Percentiles rank a stretch among this genome's conserved stretches.
phyloP scores from a whole-genome alignment of 805 yeast species.

The Barnettozyma vustinii region DNA sequence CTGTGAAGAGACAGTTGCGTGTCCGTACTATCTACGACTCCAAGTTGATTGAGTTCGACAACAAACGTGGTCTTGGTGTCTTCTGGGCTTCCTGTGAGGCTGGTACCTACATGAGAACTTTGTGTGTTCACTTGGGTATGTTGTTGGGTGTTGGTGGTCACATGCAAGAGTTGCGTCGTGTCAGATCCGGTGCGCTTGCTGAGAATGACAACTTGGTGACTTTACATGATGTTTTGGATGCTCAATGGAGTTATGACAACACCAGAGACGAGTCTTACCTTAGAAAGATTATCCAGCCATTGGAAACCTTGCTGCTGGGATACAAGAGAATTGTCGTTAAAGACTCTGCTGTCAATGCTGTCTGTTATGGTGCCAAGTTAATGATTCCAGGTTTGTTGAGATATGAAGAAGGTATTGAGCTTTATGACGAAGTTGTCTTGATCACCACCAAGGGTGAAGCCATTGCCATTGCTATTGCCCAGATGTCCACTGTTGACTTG shows the following conservation, averaged over 20 bases:
- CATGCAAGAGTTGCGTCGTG: conserved; percentile 99
- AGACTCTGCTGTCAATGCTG: conserved; percentile 95
- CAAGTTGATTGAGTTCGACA: conserved; percentile 91
- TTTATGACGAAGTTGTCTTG: conserved; percentile 94
- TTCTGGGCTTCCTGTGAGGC: conserved; percentile 99
- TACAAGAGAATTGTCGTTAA: conserved; percentile 95
- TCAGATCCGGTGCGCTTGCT: conserved; percentile 91
- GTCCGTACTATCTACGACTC: conserved; percentile 97
- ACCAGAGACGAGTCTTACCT: conserved; percentile 94
- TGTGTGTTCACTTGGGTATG: conserved; percentile 99
- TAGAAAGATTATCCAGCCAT: conserved; percentile 89
- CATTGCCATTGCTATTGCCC: conserved; percentile 96
- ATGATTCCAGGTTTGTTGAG: conserved; percentile 98
- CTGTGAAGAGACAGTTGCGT: conserved; percentile 98
- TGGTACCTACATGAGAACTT: conserved; percentile 98
- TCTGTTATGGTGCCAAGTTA: conserved; percentile 97
- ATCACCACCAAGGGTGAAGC: conserved; percentile 99
- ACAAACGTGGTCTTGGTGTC: conserved; percentile 93
- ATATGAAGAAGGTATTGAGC: conserved; percentile 95
- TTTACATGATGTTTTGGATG: conserved; percentile 94
- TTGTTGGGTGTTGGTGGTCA: conserved; percentile 98
- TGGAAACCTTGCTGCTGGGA: conserved; percentile 88
- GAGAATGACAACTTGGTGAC: conserved; percentile 92
- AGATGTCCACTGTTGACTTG: conserved; percentile 96
- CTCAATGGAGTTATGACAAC: conserved; percentile 96